A percentile compares a stretch with the other conserved stretches of the same genome.
These are phyloP conservation scores for Suillus sp. DNA, from an alignment of 768 basidiomycete genomes.

Conservation along the genomic window DNA sequence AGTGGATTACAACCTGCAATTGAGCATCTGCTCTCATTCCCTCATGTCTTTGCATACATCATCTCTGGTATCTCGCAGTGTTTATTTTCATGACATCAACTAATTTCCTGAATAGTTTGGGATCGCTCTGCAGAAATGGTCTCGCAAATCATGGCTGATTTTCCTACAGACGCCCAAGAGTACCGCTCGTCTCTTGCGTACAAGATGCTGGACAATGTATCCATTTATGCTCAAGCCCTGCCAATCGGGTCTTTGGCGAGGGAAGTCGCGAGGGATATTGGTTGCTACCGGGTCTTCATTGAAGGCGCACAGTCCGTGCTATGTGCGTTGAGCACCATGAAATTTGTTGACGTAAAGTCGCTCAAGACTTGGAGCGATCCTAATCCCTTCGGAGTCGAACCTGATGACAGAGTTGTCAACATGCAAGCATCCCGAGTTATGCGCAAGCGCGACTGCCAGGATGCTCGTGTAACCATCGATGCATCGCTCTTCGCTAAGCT, in stretches of 20 bases:
- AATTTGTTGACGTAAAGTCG: too few relatives aligned
- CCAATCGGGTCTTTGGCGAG: conserved; percentile 21
- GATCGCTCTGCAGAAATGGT: conserved; percentile 20
- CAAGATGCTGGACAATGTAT: conserved; percentile 29
- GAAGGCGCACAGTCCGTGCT: conserved; percentile 28
- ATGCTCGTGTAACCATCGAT: conserved; percentile 24
- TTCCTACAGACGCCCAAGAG: conserved; percentile 30
- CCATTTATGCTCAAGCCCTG: conserved; percentile 25
- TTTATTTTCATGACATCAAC: background rate
- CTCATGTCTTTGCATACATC: conserved; percentile 31
- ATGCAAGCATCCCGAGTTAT: conserved; percentile 32
- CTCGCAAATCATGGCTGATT: conserved; percentile 35
- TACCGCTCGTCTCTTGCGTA: conserved; percentile 24
- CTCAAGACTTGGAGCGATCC: background rate
- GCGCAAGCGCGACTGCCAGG: conserved; percentile 21
- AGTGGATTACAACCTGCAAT: conserved; percentile 24
- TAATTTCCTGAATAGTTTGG: conserved; percentile 16
- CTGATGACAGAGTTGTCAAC: conserved; percentile 8
- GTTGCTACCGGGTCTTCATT: conserved; percentile 25
- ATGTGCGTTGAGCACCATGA: conserved; percentile 17
- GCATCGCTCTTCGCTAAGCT: conserved; percentile 33
- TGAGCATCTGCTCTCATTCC: conserved; percentile 28
- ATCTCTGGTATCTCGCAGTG: conserved; percentile 27
- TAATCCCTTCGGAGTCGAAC: conserved; percentile 7
- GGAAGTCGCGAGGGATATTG: conserved; percentile 17